Percentiles rank a stretch among this genome's conserved stretches.
phyloP scores from a whole-genome alignment of 1,139 yeast species.

The Blastobotrys buckinghamii region DNA sequence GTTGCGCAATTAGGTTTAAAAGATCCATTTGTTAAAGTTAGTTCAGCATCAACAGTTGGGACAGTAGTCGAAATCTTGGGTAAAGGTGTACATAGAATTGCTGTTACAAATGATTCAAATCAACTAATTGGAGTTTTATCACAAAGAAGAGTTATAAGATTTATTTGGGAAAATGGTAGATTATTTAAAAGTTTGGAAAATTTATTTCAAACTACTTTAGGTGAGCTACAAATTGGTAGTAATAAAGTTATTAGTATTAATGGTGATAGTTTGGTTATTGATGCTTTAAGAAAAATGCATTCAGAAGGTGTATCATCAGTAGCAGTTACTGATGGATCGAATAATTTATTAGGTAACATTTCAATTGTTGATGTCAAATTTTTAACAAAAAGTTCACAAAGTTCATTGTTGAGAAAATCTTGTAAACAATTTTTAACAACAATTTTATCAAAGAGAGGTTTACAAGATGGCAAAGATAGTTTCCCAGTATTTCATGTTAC shows the following conservation, averaged over 20 bases:
- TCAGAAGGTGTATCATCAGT: constrained; percentile 77
- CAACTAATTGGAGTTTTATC: constrained; percentile 62
- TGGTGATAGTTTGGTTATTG: constrained; percentile 82
- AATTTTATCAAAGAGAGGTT: constrained; percentile 79
- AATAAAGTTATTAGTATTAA: constrained; percentile 66
- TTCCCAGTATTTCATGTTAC: constrained; percentile 95
- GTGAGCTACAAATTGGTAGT: constrained; percentile 65
- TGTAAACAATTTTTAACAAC: constrained; percentile 85
- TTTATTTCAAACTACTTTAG: constrained; percentile 58
- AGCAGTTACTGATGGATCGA: constrained; percentile 83
- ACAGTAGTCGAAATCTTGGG: constrained; percentile 82
- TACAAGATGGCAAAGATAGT: constrained; percentile 92
- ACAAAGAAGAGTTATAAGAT: constrained; percentile 77
- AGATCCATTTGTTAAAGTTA: constrained; percentile 75
- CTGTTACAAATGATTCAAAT: constrained; percentile 50
- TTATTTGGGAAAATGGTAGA: constrained; percentile 88
- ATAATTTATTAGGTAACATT: constrained; percentile 79
- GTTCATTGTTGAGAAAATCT: constrained; percentile 70
- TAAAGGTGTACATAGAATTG: constrained; percentile 87
- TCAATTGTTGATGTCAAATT: constrained; percentile 90
- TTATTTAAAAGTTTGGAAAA: constrained; percentile 75
- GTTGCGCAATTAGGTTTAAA: constrained; percentile 76
- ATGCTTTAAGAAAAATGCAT: constrained; percentile 83
- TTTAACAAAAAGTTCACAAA: constrained; percentile 75
- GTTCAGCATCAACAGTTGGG: constrained; percentile 60